Percentiles rank a stretch among this genome's conserved stretches.
These are phyloP conservation scores for Spiromyces aspiralis DNA, from an alignment of 371 early-diverging fungal species.

Conservation along the genomic window DNA sequence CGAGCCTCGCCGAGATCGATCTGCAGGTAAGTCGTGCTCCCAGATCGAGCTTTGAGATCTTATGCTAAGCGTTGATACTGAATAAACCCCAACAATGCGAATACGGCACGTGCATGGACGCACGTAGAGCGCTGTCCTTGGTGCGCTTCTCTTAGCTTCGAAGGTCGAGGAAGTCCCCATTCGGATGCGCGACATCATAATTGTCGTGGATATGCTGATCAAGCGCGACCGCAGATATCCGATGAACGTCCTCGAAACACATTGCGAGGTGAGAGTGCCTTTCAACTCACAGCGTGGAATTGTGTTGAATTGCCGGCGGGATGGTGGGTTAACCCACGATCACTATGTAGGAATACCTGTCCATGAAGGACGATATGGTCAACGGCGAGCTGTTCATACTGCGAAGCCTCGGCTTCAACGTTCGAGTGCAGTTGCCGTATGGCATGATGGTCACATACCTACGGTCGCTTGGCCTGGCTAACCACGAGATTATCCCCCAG, in stretches of 20 bases:
- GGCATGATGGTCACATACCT: slow-evolving; percentile 86
- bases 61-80: neutral
- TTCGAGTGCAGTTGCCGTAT: slow-evolving; percentile 89
- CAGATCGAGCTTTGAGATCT: neutral
- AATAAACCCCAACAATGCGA: too few species aligned
- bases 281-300: neutral
- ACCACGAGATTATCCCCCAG: slow-evolving; percentile 51
- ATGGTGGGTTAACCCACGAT: too few species aligned
- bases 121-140: slow-evolving; percentile 60
- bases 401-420: slow-evolving; percentile 76
- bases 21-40: slow-evolving; percentile 35
- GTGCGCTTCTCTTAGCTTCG: slow-evolving; percentile 70
- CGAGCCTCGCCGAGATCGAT: slow-evolving; percentile 51
- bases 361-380: slow-evolving; percentile 56
- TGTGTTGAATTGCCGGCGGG: too few species aligned
- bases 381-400: slow-evolving; percentile 76
- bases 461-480: slow-evolving; percentile 57
- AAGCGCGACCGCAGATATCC: slow-evolving; percentile 34
- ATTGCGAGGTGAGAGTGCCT: slow-evolving; percentile 32
- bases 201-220: slow-evolving; percentile 53
- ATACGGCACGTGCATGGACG: too few species aligned
- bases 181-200: slow-evolving; percentile 54
- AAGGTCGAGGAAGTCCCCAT: slow-evolving; percentile 80
- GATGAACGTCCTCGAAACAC: slow-evolving; percentile 37
- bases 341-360: slow-evolving; percentile 38